Conservation (phyloP, 768 basidiomycete genomes). For the Boletus insuetus region DNA sequence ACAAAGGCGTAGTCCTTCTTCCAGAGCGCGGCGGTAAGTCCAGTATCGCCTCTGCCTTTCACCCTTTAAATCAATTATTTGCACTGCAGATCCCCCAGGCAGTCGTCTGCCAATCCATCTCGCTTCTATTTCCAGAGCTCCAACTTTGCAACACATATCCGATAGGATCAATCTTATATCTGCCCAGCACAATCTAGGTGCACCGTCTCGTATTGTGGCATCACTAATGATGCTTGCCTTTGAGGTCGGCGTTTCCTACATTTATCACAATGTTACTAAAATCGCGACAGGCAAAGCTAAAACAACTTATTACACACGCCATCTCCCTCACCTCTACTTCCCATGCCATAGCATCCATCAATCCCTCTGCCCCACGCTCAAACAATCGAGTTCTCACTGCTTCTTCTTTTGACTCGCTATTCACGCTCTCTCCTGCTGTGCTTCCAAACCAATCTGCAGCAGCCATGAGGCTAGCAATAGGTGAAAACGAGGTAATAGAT, state of each 20-base stretch:
- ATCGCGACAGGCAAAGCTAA: constrained; percentile 64
- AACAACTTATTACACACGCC: constrained; percentile 80
- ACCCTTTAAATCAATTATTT: background rate
- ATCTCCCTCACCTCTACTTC: constrained; percentile 74
- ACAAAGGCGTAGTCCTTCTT: constrained; percentile 64
- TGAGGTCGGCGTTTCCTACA: constrained; percentile 48
- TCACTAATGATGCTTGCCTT: constrained; percentile 73
- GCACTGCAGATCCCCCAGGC: constrained; percentile 59
- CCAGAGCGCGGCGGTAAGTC: constrained; percentile 60
- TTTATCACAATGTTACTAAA: background rate
- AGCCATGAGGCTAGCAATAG: constrained; percentile 64
- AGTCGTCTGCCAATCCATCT: constrained; percentile 70
- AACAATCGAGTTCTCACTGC: constrained; percentile 52
- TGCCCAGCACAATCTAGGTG: constrained; percentile 66
- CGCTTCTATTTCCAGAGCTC: constrained; percentile 69
- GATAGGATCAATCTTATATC: constrained; percentile 81
- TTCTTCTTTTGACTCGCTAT: constrained; percentile 72
- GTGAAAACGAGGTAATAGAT: constrained; percentile 46
- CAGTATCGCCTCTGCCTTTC: background rate
- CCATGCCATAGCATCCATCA: constrained; percentile 73
- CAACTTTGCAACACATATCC: constrained; percentile 71
- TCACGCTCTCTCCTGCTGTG: constrained; percentile 72
- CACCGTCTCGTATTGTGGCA: constrained; percentile 61
- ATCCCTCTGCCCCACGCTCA: constrained; percentile 47
- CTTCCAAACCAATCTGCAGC: constrained; percentile 79